Evolutionary conservation across 2,329 filamentous ascomycete genomes (phyloP).

Genomic region (Phialocephala subalpina): DNA sequence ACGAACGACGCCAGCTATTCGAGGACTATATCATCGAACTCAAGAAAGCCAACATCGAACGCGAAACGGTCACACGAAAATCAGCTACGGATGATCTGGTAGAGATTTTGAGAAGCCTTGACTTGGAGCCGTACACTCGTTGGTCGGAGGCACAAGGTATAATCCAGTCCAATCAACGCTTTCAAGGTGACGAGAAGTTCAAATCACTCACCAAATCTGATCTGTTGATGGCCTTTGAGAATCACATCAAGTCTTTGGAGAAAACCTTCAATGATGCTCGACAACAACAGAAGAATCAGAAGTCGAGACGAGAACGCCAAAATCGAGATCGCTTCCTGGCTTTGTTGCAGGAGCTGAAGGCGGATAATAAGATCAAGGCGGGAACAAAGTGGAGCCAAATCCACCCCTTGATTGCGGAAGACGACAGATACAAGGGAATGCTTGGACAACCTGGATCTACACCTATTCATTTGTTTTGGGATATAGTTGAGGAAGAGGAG

Average conservation of each 20-base stretch:
- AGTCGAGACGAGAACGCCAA: constrained; percentile 83
- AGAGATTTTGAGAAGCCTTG: constrained; percentile 78
- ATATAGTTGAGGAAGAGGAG: constrained; percentile 93
- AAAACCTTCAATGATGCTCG: constrained; percentile 89
- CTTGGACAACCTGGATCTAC: constrained; percentile 85
- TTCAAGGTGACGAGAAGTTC: constrained; percentile 86
- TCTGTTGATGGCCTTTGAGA: constrained; percentile 91
- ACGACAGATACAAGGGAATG: constrained; percentile 84
- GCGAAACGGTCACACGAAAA: constrained; percentile 75
- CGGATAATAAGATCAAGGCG: constrained; percentile 84
- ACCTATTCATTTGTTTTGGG: constrained; percentile 94
- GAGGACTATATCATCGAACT: constrained; percentile 91
- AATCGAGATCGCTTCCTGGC: constrained; percentile 82
- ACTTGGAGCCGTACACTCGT: constrained; percentile 91
- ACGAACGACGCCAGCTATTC: constrained; percentile 88
- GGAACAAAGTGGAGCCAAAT: constrained; percentile 91
- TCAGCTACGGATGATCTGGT: constrained; percentile 86
- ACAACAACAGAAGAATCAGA: constrained; percentile 85
- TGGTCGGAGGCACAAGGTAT: constrained; percentile 90
- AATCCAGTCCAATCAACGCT: constrained; percentile 79
- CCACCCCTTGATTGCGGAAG: constrained; percentile 76
- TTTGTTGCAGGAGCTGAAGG: constrained; percentile 77
- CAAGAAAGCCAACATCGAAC: constrained; percentile 80
- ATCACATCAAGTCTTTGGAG: constrained; percentile 92
- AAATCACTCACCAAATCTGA: constrained; percentile 86